These are phyloP conservation scores for Daldinia eschscholtzii DNA, from an alignment of 2,329 filamentous ascomycete genomes.

Conservation along the genomic window DNA sequence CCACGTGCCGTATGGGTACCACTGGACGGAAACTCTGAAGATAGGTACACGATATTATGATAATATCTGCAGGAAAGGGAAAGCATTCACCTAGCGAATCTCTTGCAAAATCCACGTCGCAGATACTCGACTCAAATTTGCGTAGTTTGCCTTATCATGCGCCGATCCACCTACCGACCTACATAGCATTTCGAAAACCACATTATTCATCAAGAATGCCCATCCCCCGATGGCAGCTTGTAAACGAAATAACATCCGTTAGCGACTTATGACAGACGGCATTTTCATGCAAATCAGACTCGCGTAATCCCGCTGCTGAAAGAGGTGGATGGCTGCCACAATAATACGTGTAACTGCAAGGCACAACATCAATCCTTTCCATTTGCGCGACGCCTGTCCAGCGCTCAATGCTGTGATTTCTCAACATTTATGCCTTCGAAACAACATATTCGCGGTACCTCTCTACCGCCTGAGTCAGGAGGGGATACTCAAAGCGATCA, in stretches of 20 bases:
- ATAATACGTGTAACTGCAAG: constrained; percentile 39
- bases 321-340: constrained; percentile 46
- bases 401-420: constrained; percentile 49
- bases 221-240: constrained; percentile 46
- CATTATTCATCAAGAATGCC: constrained; percentile 45
- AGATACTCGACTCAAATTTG: constrained; percentile 27
- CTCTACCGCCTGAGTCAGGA: constrained; percentile 61
- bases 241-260: constrained; percentile 40
- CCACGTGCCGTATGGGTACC: constrained; percentile 43
- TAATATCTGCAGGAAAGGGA: constrained; percentile 39
- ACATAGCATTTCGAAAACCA: constrained; percentile 38
- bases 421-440: constrained; percentile 56
- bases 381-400: constrained; percentile 43
- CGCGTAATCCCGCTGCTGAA: constrained; percentile 41
- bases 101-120: constrained; percentile 22
- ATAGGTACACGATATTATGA: constrained; percentile 40
- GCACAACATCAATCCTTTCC: constrained; percentile 40
- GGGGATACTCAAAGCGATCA: constrained; percentile 57
- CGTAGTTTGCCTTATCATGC: constrained; percentile 43
- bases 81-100: constrained; percentile 31
- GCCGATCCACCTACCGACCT: constrained; percentile 43
- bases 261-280: constrained; percentile 45
- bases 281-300: constrained; percentile 33
- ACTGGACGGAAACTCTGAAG: constrained; percentile 30
- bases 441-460: constrained; percentile 61